phyloP scores from a whole-genome alignment of 2,329 filamentous ascomycete species.

The Exophiala sp. region DNA sequence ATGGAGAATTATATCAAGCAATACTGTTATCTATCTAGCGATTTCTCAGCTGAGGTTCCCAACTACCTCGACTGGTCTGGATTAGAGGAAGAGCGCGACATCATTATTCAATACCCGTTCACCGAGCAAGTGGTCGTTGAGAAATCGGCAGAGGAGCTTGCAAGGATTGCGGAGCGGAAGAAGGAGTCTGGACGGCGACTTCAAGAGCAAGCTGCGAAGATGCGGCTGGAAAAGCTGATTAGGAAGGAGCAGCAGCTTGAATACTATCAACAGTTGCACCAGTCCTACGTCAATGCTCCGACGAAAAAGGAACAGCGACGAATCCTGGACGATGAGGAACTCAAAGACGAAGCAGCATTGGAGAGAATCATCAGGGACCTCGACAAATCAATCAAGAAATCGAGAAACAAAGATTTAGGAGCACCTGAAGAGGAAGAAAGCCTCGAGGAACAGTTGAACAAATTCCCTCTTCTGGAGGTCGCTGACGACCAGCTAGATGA shows the following conservation, averaged over 20 bases:
- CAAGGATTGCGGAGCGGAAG: conserved; percentile 83
- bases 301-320: conserved; percentile 90
- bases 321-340: conserved; percentile 81
- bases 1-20: conserved; percentile 82
- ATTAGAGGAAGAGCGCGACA: conserved; percentile 75
- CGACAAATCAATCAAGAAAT: conserved; percentile 83
- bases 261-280: conserved; percentile 83
- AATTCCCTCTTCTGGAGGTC: conserved; percentile 82
- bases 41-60: conserved; percentile 76
- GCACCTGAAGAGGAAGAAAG: conserved; percentile 75
- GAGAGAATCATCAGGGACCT: conserved; percentile 84
- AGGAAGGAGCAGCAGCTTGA: conserved; percentile 94
- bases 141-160: conserved; percentile 92
- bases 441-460: conserved; percentile 62
- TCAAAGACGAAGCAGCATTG: conserved; percentile 84
- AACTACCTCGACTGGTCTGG: conserved; percentile 86
- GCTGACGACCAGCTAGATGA: conserved; percentile 93
- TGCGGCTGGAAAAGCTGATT: conserved; percentile 91
- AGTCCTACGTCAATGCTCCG: conserved; percentile 57
- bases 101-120: conserved; percentile 87
- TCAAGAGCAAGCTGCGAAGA: conserved; percentile 95
- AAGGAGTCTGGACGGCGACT: conserved; percentile 88
- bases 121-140: conserved; percentile 86
- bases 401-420: conserved; percentile 88
- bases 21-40: conserved; percentile 82